Evolutionary conservation across 441 rosid genomes (phyloP).

Genomic region (Flueggea neowawraea): DNA sequence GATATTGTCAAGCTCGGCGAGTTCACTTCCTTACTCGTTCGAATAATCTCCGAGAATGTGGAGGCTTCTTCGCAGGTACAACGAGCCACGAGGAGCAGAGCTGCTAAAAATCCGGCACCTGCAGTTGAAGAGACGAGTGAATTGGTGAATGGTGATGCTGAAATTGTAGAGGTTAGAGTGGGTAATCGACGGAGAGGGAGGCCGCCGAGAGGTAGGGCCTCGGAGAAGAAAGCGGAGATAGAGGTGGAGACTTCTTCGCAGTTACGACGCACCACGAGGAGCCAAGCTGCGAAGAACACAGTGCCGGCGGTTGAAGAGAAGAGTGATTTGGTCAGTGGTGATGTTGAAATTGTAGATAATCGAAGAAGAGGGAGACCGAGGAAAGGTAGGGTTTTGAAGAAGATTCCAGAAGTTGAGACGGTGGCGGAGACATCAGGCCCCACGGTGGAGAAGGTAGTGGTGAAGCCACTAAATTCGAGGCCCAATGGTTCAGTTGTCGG

Average conservation of each 20-base stretch:
- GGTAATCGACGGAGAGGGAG: not conserved
- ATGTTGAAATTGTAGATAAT: too few relatives aligned
- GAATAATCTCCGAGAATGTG: slow-evolving; percentile 4
- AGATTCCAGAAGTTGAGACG: not conserved
- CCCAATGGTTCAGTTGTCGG: not conserved
- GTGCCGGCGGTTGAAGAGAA: not conserved
- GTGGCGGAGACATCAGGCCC: slow-evolving; percentile 2
- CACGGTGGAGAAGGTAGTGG: slow-evolving; percentile 16
- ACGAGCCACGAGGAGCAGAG: slow-evolving; percentile 33
- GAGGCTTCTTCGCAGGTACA: slow-evolving; percentile 17
- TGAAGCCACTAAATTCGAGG: not conserved
- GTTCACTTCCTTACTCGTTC: slow-evolving; percentile 43
- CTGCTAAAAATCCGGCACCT: not conserved
- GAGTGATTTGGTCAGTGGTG: not conserved
- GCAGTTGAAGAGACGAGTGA: slow-evolving; percentile 1
- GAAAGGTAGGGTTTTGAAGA: slow-evolving; percentile 18
- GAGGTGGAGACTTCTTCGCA: slow-evolving; percentile 17
- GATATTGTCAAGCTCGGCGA: slow-evolving; percentile 61
- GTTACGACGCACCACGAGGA: slow-evolving; percentile 29
- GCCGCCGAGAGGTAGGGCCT: too few relatives aligned
- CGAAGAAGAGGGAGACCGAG: slow-evolving; percentile 25
- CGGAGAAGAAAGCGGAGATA: too few relatives aligned
- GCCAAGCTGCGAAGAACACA: slow-evolving; percentile 12
- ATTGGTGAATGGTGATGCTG: too few relatives aligned
- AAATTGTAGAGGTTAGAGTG: too few relatives aligned